These are phyloP conservation scores for Schizophyllum commune DNA, from an alignment of 1,284 basidiomycete species.

Conservation along the genomic window DNA sequence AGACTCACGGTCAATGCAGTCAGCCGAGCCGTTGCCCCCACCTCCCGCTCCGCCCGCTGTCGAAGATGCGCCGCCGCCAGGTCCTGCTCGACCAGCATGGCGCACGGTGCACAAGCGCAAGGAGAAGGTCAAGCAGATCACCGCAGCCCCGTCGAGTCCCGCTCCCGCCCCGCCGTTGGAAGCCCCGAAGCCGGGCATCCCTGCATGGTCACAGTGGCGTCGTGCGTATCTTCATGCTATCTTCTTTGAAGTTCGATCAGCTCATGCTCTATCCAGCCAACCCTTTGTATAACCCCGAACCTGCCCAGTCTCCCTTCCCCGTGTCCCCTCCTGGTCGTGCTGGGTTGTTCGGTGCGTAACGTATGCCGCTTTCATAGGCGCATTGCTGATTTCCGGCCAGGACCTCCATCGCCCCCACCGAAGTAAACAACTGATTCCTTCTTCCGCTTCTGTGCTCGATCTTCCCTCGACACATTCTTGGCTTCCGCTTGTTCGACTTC, in stretches of 20 bases:
- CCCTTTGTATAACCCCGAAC: slow-evolving; percentile 42
- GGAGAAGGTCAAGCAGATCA: slow-evolving; percentile 32
- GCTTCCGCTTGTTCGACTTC: neutral
- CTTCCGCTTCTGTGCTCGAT: neutral
- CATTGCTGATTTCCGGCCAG: neutral
- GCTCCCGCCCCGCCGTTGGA: slow-evolving; percentile 34
- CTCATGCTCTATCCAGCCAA: slow-evolving; percentile 35
- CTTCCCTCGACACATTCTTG: neutral
- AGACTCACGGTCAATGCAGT: slow-evolving; percentile 6
- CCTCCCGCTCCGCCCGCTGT: slow-evolving; percentile 25
- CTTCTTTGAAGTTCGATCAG: neutral
- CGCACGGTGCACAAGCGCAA: slow-evolving; percentile 58
- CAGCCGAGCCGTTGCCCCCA: slow-evolving; percentile 24
- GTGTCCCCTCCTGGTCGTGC: slow-evolving; percentile 39
- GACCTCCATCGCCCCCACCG: neutral
- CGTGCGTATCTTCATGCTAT: slow-evolving; percentile 29
- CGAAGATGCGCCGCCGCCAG: slow-evolving; percentile 27
- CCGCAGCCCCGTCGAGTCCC: slow-evolving; percentile 32
- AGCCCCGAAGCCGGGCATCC: slow-evolving; percentile 41
- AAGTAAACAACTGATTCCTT: neutral
- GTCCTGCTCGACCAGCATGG: slow-evolving; percentile 61
- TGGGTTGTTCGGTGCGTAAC: slow-evolving; percentile 54
- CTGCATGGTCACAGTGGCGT: slow-evolving; percentile 74
- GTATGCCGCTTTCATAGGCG: neutral
- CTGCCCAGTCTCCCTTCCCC: slow-evolving; percentile 24